These are phyloP conservation scores for Pseudoneurospora amorphoporcata DNA, from an alignment of 495 filamentous ascomycete species.

Conservation along the genomic window DNA sequence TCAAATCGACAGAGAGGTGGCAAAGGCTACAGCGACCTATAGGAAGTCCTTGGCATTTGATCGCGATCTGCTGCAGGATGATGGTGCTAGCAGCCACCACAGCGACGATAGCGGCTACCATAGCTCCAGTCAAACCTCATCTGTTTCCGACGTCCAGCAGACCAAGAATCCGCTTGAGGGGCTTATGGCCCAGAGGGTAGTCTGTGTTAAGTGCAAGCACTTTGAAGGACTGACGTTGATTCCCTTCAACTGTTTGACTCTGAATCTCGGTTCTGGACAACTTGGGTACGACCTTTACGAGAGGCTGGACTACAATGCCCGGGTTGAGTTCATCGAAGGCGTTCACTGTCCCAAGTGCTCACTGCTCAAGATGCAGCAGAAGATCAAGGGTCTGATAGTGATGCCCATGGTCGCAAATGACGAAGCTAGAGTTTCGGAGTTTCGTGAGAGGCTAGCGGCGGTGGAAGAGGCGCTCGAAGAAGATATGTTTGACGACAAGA, in stretches of 20 bases:
- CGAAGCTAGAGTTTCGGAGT: slow-evolving; percentile 13
- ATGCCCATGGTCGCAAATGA: slow-evolving; percentile 7
- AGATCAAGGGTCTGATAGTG: slow-evolving; percentile 29
- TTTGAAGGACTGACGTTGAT: slow-evolving; percentile 79
- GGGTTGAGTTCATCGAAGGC: slow-evolving; percentile 71
- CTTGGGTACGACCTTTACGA: slow-evolving; percentile 56
- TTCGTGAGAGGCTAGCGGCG: slow-evolving; percentile 43
- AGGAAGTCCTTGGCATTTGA: background rate
- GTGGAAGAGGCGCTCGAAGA: slow-evolving; percentile 63
- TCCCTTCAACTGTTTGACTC: slow-evolving; percentile 88
- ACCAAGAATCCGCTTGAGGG: slow-evolving; percentile 67
- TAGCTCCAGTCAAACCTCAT: slow-evolving; percentile 20
- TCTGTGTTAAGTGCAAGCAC: slow-evolving; percentile 75
- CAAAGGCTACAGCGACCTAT: slow-evolving; percentile 26
- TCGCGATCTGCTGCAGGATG: slow-evolving; percentile 16
- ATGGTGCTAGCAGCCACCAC: slow-evolving; percentile 30
- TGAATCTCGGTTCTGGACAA: slow-evolving; percentile 52
- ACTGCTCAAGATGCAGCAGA: slow-evolving; percentile 39
- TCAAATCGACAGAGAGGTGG: slow-evolving; percentile 70
- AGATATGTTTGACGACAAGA: slow-evolving; percentile 71
- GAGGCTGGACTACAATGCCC: slow-evolving; percentile 75
- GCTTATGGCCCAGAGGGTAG: slow-evolving; percentile 77
- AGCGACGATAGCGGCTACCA: slow-evolving; percentile 41
- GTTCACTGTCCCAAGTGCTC: slow-evolving; percentile 93
- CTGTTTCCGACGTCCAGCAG: slow-evolving; percentile 10